These are phyloP conservation scores for Stephania cephalantha DNA, from an alignment of 164 flowering plant species.

Conservation along the genomic window DNA sequence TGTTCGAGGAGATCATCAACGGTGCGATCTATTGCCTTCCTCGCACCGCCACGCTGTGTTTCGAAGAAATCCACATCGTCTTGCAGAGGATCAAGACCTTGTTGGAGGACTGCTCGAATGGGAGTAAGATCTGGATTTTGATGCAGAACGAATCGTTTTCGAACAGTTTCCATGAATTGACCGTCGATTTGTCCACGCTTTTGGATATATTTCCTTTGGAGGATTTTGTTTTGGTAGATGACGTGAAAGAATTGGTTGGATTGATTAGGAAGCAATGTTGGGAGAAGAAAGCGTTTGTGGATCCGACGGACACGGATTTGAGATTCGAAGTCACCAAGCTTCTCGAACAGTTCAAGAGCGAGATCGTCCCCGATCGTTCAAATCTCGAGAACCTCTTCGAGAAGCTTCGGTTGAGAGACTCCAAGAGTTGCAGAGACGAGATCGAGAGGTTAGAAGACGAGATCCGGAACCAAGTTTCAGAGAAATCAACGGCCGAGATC, in stretches of 20 bases:
- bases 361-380: constrained; percentile 47
- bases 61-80: constrained; percentile 64
- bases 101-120: constrained; percentile 43
- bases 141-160: constrained; percentile 38
- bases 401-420: constrained; percentile 34
- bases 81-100: constrained; percentile 50
- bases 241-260: constrained; percentile 48
- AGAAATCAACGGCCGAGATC: constrained; percentile 32
- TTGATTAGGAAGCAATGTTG: constrained; percentile 52
- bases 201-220: constrained; percentile 57
- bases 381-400: constrained; percentile 34
- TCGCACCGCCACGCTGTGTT: constrained; percentile 46
- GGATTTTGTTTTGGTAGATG: constrained; percentile 41
- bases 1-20: constrained; percentile 55
- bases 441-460: constrained; percentile 68
- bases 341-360: constrained; percentile 49
- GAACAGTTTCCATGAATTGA: constrained; percentile 45
- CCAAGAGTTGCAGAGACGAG: constrained; percentile 51
- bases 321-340: constrained; percentile 30
- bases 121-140: constrained; percentile 57
- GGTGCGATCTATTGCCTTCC: constrained; percentile 20
- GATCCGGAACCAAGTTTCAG: constrained; percentile 40
- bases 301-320: constrained; percentile 35
- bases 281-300: constrained; percentile 20
- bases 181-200: constrained; percentile 55